Evolutionary conservation across 2,329 filamentous ascomycete species (phyloP).

Genomic region (Dothideomycetes sp.): DNA sequence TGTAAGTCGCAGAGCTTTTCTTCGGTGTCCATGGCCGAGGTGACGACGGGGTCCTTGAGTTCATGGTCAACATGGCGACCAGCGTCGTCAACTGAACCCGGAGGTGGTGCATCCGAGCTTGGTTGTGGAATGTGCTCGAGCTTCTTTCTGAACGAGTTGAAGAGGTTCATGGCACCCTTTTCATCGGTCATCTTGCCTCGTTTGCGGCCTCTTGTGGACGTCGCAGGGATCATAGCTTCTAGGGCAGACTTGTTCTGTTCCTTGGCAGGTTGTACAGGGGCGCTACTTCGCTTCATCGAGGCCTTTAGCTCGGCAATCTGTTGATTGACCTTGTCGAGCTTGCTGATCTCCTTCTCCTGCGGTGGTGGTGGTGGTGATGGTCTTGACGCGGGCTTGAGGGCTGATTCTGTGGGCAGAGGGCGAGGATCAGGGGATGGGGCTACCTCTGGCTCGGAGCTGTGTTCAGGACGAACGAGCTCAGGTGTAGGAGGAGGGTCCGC

Average conservation of each 20-base stretch:
- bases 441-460: constrained; percentile 6
- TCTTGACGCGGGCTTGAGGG: background rate
- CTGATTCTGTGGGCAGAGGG: background rate
- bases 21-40: constrained; percentile 50
- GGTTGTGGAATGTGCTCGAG: constrained; percentile 41
- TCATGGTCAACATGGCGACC: too few species aligned
- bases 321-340: constrained; percentile 60
- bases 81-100: constrained; percentile 1
- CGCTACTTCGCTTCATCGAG: constrained; percentile 59
- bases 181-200: constrained; percentile 43
- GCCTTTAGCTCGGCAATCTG: constrained; percentile 73
- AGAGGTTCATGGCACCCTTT: constrained; percentile 52
- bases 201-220: constrained; percentile 60
- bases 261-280: constrained; percentile 28
- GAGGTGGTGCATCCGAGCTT: background rate
- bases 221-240: constrained; percentile 64
- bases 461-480: too few species aligned
- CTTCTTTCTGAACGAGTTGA: constrained; percentile 71
- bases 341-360: constrained; percentile 10
- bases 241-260: constrained; percentile 56
- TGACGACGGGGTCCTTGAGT: background rate
- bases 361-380: constrained; percentile 20
- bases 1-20: constrained; percentile 79
- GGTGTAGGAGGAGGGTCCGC: constrained; percentile 10
- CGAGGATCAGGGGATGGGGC: background rate